Conservation (phyloP, 1,284 basidiomycete species). For the Salmacisia buchloeana region DNA sequence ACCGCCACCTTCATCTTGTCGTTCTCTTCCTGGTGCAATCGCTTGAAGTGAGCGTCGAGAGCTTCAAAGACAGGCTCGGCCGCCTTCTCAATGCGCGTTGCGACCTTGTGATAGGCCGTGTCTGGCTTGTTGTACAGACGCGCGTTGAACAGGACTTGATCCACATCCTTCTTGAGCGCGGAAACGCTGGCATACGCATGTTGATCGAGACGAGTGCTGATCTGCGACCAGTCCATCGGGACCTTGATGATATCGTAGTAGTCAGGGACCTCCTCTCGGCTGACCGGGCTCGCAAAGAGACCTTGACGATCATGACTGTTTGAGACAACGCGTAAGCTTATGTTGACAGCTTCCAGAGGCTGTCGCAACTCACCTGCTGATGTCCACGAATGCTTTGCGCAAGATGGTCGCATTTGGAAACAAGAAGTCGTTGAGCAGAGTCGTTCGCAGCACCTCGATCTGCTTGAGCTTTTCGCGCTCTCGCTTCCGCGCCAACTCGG, state of each 20-base stretch:
- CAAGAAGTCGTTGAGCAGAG: constrained; percentile 61
- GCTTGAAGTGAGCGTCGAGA: constrained; percentile 54
- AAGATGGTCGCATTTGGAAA: constrained; percentile 62
- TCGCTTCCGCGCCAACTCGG: constrained; percentile 69
- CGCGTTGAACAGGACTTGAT: constrained; percentile 79
- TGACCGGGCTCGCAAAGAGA: constrained; percentile 51
- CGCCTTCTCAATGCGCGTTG: constrained; percentile 64
- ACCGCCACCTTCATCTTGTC: constrained; percentile 13
- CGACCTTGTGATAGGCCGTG: constrained; percentile 68
- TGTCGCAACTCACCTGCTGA: constrained; percentile 60
- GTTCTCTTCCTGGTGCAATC: constrained; percentile 17
- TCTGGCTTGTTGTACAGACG: constrained; percentile 76
- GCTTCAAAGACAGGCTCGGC: constrained; percentile 55
- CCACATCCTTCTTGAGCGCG: constrained; percentile 75
- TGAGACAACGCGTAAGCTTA: neutral
- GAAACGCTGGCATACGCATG: constrained; percentile 71
- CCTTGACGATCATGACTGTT: constrained; percentile 26
- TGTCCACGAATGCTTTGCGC: constrained; percentile 64
- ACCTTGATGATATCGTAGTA: constrained; percentile 80
- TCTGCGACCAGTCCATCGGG: constrained; percentile 83
- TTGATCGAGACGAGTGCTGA: constrained; percentile 60
- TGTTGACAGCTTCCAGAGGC: neutral
- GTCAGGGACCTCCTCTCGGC: constrained; percentile 72
- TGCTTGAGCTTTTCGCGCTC: constrained; percentile 78
- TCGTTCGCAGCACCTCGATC: constrained; percentile 64